Percentiles rank a stretch among this genome's conserved stretches.
phyloP scores from a whole-genome alignment of 1,284 basidiomycete genomes.

The Ustilago shanxiensis region DNA sequence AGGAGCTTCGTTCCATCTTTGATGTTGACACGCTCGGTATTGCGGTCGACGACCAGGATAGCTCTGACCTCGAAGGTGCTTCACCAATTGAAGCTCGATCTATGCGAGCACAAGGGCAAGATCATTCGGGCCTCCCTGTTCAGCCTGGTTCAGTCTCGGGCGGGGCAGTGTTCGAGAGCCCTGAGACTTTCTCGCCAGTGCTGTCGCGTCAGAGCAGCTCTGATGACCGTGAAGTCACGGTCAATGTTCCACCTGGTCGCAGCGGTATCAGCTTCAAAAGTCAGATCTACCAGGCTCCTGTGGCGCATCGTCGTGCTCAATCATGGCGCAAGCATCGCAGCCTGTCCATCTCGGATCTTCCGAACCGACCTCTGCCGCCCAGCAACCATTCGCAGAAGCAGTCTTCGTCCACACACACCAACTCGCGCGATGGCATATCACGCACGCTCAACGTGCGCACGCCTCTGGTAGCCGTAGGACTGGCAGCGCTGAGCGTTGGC shows the following conservation, averaged over 20 bases:
- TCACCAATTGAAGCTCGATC: constrained; percentile 13
- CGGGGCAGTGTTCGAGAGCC: constrained; percentile 24
- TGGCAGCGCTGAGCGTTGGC: constrained; percentile 39
- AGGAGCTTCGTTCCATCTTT: constrained; percentile 60
- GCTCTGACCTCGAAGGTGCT: constrained; percentile 34
- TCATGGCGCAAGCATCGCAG: constrained; percentile 47
- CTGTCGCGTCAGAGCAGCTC: constrained; percentile 40
- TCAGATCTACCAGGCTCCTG: constrained; percentile 35
- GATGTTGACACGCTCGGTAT: constrained; percentile 53
- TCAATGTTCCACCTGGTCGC: not conserved
- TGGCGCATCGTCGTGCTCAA: constrained; percentile 24
- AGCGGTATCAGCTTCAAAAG: constrained; percentile 24
- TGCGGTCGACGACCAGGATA: constrained; percentile 22
- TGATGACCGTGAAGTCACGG: constrained; percentile 19
- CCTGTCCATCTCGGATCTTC: constrained; percentile 31
- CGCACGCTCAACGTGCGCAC: constrained; percentile 22
- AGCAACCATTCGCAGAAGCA: constrained; percentile 2
- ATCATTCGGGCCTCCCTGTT: constrained; percentile 4
- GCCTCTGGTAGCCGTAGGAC: constrained; percentile 41
- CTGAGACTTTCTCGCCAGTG: constrained; percentile 22
- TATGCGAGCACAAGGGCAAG: not conserved
- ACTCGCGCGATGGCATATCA: constrained; percentile 5
- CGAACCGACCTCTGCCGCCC: constrained; percentile 5
- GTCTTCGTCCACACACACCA: not conserved
- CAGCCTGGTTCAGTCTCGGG: not conserved